A percentile compares a stretch with the other conserved stretches of the same genome.
Evolutionary conservation across 805 yeast species (phyloP).

Genomic region (Yarrowia sp.): DNA sequence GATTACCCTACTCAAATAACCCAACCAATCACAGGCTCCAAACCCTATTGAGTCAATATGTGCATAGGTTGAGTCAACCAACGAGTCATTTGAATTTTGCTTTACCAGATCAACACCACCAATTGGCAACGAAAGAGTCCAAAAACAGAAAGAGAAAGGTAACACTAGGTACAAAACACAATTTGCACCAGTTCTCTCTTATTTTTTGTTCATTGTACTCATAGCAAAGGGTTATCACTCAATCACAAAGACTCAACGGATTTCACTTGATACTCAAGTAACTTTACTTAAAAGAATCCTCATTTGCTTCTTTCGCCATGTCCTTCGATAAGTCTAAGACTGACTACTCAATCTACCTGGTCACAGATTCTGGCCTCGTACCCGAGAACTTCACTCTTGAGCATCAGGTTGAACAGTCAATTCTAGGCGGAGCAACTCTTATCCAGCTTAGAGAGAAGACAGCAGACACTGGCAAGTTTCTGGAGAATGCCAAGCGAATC

Average conservation of each 20-base stretch:
- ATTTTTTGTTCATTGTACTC: too few species aligned
- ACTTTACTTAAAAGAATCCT: not conserved
- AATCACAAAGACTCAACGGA: too few species aligned
- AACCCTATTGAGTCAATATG: conserved; percentile 14
- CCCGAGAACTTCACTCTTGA: conserved; percentile 56
- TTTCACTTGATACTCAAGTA: not conserved
- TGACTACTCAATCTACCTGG: conserved; percentile 68
- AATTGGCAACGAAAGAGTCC: not conserved
- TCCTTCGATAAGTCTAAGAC: not conserved
- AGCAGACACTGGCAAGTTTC: conserved; percentile 62
- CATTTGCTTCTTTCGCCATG: not conserved
- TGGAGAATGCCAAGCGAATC: conserved; percentile 56
- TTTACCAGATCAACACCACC: not conserved
- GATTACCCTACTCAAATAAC: not conserved
- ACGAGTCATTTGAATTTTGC: conserved; percentile 6
- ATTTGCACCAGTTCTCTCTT: too few species aligned
- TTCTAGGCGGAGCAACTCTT: conserved; percentile 70
- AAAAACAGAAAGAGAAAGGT: not conserved
- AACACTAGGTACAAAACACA: too few species aligned
- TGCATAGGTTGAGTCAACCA: conserved; percentile 20
- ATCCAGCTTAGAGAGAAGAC: conserved; percentile 82
- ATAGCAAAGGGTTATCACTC: too few species aligned
- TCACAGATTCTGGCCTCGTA: conserved; percentile 73
- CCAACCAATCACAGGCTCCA: not conserved
- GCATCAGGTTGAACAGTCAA: conserved; percentile 57